Conservation (phyloP, 805 yeast species). For the Barnettozyma californica region DNA sequence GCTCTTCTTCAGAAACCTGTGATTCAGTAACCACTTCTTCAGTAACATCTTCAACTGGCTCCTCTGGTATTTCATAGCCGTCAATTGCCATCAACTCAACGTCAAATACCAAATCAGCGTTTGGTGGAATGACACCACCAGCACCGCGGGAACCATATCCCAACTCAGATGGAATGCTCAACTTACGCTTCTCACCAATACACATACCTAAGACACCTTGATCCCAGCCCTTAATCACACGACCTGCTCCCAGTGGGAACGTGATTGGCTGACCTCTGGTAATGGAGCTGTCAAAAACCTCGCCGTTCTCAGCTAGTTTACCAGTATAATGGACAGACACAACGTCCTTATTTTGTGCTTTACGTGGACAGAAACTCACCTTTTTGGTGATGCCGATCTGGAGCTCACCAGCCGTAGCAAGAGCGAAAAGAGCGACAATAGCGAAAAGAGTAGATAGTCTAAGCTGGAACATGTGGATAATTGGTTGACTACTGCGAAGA, state of each 20-base stretch:
- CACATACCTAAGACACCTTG: slow-evolving; percentile 75
- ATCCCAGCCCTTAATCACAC: slow-evolving; percentile 90
- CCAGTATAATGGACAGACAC: slow-evolving; percentile 82
- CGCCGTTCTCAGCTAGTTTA: slow-evolving; percentile 51
- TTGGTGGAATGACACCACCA: slow-evolving; percentile 74
- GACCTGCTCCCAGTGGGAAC: slow-evolving; percentile 72
- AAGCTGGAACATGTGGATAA: slow-evolving; percentile 5
- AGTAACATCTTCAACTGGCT: neutral
- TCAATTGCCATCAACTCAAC: slow-evolving; percentile 59
- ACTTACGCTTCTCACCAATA: slow-evolving; percentile 76
- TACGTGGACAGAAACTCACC: slow-evolving; percentile 45
- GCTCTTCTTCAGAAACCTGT: neutral
- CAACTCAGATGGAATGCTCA: slow-evolving; percentile 71
- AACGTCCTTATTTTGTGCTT: slow-evolving; percentile 59
- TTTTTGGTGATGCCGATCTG: slow-evolving; percentile 8
- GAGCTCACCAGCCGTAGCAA: slow-evolving; percentile 3
- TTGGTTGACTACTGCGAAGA: no score
- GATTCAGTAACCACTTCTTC: neutral
- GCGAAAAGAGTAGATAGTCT: slow-evolving; percentile 1
- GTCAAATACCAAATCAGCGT: slow-evolving; percentile 63
- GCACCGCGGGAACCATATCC: slow-evolving; percentile 78
- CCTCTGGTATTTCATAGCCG: slow-evolving; percentile 24
- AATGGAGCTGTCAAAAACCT: slow-evolving; percentile 70
- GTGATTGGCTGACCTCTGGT: slow-evolving; percentile 60
- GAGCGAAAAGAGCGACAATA: neutral